Conservation (phyloP, 148 eudicot genomes). For the Polygonum maritimum region DNA sequence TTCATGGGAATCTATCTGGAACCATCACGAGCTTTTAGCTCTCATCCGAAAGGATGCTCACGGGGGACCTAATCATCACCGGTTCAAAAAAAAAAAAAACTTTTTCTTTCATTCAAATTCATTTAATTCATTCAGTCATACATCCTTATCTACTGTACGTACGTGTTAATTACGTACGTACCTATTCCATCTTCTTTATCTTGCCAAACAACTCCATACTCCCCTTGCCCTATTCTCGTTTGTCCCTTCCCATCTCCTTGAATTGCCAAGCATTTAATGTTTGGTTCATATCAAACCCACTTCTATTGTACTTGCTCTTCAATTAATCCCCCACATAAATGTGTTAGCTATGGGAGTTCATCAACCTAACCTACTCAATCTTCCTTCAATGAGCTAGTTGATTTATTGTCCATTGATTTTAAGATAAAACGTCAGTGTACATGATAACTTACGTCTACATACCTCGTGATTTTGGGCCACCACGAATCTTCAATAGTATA, state of each 20-base stretch:
- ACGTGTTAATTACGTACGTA: not conserved
- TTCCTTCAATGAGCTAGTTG: too few species aligned
- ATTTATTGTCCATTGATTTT: too few species aligned
- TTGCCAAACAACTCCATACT: slow-evolving; percentile 1
- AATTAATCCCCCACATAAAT: not conserved
- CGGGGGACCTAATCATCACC: too few species aligned
- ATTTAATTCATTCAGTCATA: slow-evolving; percentile 1
- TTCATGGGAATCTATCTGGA: too few species aligned
- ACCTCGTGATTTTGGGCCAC: too few species aligned
- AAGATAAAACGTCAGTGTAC: too few species aligned
- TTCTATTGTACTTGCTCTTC: not conserved
- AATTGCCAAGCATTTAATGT: not conserved
- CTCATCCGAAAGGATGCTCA: too few species aligned
- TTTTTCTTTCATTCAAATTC: too few species aligned
- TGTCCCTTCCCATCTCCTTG: not conserved
- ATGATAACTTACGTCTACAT: too few species aligned
- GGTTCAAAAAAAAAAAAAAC: too few species aligned
- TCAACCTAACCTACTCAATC: not conserved
- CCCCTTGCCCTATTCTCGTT: not conserved
- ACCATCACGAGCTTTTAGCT: too few species aligned
- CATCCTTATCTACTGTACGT: not conserved
- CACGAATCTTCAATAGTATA: too few species aligned
- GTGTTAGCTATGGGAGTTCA: not conserved
- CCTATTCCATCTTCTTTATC: slow-evolving; percentile 2
- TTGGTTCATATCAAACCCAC: slow-evolving; percentile 2